Conservation (phyloP, 176 grass and related monocot species). For the bread wheat (Triticum aestivum) region DNA sequence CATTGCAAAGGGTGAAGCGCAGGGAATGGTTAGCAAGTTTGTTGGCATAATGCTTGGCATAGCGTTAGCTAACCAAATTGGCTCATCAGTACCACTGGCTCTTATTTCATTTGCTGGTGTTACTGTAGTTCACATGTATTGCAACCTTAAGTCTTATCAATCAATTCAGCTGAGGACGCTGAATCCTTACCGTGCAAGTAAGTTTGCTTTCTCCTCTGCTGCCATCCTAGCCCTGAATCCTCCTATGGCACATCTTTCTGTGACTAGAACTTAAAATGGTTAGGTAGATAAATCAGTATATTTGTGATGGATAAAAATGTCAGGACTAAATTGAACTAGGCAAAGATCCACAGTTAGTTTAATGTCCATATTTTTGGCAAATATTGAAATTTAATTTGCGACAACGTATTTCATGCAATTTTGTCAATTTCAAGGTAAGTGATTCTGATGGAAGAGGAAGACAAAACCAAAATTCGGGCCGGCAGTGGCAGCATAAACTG, state of each 20-base stretch:
- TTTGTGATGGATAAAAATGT: neutral
- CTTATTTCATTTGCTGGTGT: constrained; percentile 83
- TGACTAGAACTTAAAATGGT: neutral
- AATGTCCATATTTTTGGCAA: neutral
- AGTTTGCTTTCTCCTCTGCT: constrained; percentile 37
- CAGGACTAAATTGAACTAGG: neutral
- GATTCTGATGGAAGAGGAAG: neutral
- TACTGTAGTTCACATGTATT: constrained; percentile 94
- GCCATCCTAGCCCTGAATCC: neutral
- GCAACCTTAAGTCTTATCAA: constrained; percentile 95
- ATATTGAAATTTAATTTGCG: neutral
- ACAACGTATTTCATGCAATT: neutral
- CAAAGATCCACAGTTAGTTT: neutral
- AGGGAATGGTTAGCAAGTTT: constrained; percentile 99
- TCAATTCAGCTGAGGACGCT: constrained; percentile 92
- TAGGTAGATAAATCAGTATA: neutral
- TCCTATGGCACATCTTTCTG: neutral
- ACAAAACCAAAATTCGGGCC: neutral
- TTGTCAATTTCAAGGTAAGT: neutral
- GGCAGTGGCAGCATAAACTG: constrained; percentile 2
- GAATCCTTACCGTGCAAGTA: constrained; percentile 97
- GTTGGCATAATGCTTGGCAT: constrained; percentile 88
- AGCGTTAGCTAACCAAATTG: constrained; percentile 70
- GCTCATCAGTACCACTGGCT: constrained; percentile 82
- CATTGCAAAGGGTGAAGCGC: constrained; percentile 98